Evolutionary conservation across 2,329 filamentous ascomycete species (phyloP).

Genomic region (Gliomastix tumulicola): DNA sequence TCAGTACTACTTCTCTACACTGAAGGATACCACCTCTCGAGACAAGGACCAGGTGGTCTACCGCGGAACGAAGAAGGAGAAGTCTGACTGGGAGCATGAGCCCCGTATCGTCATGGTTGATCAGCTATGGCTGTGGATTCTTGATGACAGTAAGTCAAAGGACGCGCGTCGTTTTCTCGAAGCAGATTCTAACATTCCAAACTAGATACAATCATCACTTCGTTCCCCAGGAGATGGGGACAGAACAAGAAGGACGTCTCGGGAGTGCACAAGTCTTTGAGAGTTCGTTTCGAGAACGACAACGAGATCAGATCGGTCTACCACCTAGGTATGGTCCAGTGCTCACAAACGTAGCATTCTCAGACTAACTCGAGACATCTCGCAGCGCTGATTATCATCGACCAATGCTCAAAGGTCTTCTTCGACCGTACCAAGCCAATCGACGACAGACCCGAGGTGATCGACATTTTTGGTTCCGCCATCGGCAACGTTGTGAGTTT

Average conservation of each 20-base stretch:
- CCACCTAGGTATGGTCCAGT: conserved; percentile 17
- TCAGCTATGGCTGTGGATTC: conserved; percentile 35
- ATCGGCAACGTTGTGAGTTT: conserved; percentile 30
- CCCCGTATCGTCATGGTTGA: conserved; percentile 30
- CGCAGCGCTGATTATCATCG: conserved; percentile 28
- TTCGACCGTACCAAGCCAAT: conserved; percentile 26
- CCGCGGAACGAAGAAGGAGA: conserved; percentile 19
- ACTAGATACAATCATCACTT: conserved; percentile 26
- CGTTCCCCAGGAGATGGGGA: conserved; percentile 34
- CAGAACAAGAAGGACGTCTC: conserved; percentile 29
- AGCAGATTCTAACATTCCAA: no score
- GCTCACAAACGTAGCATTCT: conserved; percentile 3
- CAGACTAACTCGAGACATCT: not conserved
- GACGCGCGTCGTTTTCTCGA: no score
- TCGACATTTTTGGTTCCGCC: conserved; percentile 32
- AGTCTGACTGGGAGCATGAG: no score
- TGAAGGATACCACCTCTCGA: conserved; percentile 26
- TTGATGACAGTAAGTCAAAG: no score
- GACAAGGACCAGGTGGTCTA: conserved; percentile 36
- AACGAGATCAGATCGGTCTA: conserved; percentile 26
- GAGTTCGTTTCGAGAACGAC: conserved; percentile 17
- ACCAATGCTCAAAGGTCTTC: conserved; percentile 30
- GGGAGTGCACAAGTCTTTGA: conserved; percentile 30
- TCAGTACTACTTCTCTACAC: conserved; percentile 34
- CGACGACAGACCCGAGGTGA: conserved; percentile 24